Evolutionary conservation across 139 green algal species (phyloP).

Genomic region (Zygnema circumcarinatum): DNA sequence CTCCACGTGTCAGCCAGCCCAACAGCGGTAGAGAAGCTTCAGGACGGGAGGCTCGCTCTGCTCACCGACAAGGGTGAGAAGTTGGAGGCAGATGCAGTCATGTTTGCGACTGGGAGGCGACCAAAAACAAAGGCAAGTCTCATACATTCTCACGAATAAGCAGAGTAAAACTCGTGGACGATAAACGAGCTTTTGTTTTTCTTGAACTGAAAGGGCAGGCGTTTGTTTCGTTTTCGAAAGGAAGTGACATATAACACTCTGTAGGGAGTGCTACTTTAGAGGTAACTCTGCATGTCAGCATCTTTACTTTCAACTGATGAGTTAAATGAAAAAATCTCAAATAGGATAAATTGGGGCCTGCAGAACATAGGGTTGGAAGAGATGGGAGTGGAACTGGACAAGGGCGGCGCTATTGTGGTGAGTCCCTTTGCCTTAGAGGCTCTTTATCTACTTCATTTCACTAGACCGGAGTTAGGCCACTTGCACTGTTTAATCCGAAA

Average conservation of each 20-base stretch:
- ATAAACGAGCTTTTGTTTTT: conserved; percentile 1
- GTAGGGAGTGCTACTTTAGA: no score
- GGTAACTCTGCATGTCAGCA: no score
- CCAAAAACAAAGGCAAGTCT: conserved; percentile 73
- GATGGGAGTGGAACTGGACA: conserved; percentile 66
- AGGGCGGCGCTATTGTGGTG: conserved; percentile 71
- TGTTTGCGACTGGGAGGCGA: conserved; percentile 85
- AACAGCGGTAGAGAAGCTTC: conserved; percentile 61
- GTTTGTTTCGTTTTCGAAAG: no score
- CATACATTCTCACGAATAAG: no score
- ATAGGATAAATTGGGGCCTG: no score
- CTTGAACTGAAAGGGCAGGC: no score
- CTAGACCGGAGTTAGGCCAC: no score
- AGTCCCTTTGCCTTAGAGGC: background rate
- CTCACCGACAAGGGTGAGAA: conserved; percentile 40
- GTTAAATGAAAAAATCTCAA: no score
- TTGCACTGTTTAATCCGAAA: no score
- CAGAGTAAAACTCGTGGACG: no score
- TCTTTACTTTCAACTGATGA: no score
- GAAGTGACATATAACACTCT: no score
- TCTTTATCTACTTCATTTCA: conserved; percentile 20
- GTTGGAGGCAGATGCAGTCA: conserved; percentile 74
- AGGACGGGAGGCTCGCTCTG: conserved; percentile 50
- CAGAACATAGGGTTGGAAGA: conserved; percentile 62
- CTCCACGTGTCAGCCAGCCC: conserved; percentile 34